Evolutionary conservation across 169 alveolate species (phyloP).

Genomic region (Hepatocystis sp.): DNA sequence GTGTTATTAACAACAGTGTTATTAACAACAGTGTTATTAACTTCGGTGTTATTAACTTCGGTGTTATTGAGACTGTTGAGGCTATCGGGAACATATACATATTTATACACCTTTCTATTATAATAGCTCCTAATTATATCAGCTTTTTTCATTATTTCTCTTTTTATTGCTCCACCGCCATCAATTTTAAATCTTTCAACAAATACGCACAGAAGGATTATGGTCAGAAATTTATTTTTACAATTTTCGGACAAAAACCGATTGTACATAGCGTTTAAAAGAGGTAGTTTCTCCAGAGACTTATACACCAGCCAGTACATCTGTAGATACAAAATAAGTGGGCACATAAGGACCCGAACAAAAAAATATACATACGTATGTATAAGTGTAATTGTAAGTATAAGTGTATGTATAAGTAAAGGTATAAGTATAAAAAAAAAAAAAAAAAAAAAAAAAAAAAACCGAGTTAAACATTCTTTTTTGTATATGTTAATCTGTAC

Average conservation of each 20-base stretch:
- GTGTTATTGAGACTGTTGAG: too few relatives aligned
- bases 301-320: slow-evolving; percentile 20
- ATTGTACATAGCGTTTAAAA: slow-evolving; percentile 23
- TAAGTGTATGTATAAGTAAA: neutral
- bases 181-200: slow-evolving; percentile 60
- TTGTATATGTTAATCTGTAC: too few relatives aligned
- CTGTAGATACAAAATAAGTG: neutral
- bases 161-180: slow-evolving; percentile 67
- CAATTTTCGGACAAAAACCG: slow-evolving; percentile 21
- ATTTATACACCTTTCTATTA: slow-evolving; percentile 10
- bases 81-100: too few relatives aligned
- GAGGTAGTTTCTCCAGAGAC: slow-evolving; percentile 28
- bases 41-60: neutral
- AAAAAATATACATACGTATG: neutral
- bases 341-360: neutral
- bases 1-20: neutral
- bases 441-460: too few relatives aligned
- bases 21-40: neutral
- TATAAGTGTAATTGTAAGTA: neutral
- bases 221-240: slow-evolving; percentile 49
- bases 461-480: neutral
- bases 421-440: too few relatives aligned
- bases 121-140: slow-evolving; percentile 22
- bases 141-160: slow-evolving; percentile 37
- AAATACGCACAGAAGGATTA: slow-evolving; percentile 40